Percentiles rank a stretch among this genome's conserved stretches.
These are phyloP conservation scores for Paramecium sexaurelia DNA, from an alignment of 73 alveolate species.

Conservation along the genomic window DNA sequence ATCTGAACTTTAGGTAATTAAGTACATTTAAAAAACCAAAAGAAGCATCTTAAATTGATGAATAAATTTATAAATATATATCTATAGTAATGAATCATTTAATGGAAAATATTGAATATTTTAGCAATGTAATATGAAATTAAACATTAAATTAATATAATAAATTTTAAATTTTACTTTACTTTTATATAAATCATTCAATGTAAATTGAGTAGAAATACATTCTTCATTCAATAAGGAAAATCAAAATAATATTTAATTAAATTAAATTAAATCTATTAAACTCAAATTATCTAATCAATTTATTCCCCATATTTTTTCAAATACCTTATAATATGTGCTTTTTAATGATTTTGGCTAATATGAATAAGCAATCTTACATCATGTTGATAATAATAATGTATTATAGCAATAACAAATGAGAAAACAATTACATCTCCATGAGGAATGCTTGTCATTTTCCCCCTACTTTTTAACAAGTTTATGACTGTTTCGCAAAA, in stretches of 20 bases:
- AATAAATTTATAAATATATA: background rate
- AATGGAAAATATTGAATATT: background rate
- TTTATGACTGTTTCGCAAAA: constrained; percentile 50
- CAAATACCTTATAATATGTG: constrained; percentile 44
- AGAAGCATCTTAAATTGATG: background rate
- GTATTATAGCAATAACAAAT: constrained; percentile 39
- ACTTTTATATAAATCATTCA: background rate
- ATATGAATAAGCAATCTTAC: background rate
- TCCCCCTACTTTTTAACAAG: background rate
- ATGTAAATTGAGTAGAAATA: background rate
- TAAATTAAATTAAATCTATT: background rate
- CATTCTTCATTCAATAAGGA: background rate
- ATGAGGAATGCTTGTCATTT: constrained; percentile 26
- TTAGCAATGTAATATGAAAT: background rate
- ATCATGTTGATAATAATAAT: constrained; percentile 36
- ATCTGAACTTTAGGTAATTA: background rate
- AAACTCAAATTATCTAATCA: background rate
- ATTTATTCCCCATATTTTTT: constrained; percentile 44
- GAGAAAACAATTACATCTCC: constrained; percentile 52
- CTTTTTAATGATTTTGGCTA: constrained; percentile 47
- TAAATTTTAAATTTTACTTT: background rate
- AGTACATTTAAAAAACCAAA: background rate
- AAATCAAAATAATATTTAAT: background rate
- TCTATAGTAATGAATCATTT: background rate
- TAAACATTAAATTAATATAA: background rate